phyloP scores from a whole-genome alignment of 2,329 filamentous ascomycete species.

The Trichocomaceae sp. region DNA sequence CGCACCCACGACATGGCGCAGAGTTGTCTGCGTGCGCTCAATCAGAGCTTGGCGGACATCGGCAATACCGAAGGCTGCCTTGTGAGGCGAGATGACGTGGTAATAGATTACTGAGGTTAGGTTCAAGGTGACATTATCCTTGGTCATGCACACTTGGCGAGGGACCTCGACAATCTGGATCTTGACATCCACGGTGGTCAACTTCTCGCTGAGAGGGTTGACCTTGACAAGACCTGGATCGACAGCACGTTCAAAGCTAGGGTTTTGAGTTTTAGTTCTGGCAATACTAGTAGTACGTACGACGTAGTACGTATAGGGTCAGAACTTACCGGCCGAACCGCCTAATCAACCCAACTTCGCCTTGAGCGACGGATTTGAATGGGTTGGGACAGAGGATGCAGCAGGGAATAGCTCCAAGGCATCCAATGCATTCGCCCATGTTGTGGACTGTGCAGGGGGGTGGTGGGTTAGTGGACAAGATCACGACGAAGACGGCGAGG shows the following conservation, averaged over 20 bases:
- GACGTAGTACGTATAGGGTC: too few species aligned
- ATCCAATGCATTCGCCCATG: constrained; percentile 69
- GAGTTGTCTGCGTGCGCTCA: constrained; percentile 94
- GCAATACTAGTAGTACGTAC: background rate
- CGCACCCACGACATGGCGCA: constrained; percentile 93
- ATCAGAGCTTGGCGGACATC: constrained; percentile 94
- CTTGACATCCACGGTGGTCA: constrained; percentile 95
- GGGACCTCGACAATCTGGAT: constrained; percentile 97
- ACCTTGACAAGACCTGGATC: constrained; percentile 96
- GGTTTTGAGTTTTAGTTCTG: background rate
- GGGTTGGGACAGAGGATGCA: constrained; percentile 91
- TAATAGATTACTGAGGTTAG: constrained; percentile 99
- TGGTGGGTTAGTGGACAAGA: constrained; percentile 1
- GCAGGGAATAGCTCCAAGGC: constrained; percentile 80
- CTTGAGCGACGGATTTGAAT: constrained; percentile 85
- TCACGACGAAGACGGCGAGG: background rate
- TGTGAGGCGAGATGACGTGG: constrained; percentile 91
- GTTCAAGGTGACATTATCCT: constrained; percentile 93
- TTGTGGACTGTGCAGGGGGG: constrained; percentile 56
- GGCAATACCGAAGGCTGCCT: constrained; percentile 91
- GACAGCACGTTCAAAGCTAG: constrained; percentile 78
- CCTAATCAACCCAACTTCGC: constrained; percentile 90
- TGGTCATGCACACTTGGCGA: constrained; percentile 97
- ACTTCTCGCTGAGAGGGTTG: constrained; percentile 85
- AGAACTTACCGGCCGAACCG: constrained; percentile 65